Percentiles rank a stretch among this genome's conserved stretches.
Conservation (phyloP, 768 basidiomycete species). For the Lyophyllum semitale region DNA sequence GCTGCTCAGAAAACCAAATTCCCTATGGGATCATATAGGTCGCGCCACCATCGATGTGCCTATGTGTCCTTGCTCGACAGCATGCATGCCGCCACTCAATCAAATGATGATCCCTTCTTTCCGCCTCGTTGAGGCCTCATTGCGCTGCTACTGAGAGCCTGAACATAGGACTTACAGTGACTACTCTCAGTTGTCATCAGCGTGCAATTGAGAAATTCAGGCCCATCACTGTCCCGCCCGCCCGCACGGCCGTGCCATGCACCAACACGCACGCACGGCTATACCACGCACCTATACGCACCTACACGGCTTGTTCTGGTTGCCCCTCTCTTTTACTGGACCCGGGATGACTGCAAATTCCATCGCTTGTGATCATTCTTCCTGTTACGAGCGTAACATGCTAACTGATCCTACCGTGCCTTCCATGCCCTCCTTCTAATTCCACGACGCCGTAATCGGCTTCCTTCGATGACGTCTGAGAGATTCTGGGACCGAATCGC, state of each 20-base stretch:
- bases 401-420: not conserved
- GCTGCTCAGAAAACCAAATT: too few relatives aligned
- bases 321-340: not conserved
- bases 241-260: too few relatives aligned
- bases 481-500: constrained; percentile 8
- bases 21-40: too few relatives aligned
- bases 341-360: not conserved
- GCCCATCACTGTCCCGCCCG: too few relatives aligned
- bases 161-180: too few relatives aligned
- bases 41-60: too few relatives aligned
- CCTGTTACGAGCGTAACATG: not conserved
- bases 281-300: too few relatives aligned
- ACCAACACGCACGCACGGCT: too few relatives aligned
- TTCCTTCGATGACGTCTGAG: not conserved
- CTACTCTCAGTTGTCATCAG: too few relatives aligned
- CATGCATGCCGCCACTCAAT: constrained; percentile 1
- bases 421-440: not conserved
- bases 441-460: not conserved
- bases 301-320: too few relatives aligned
- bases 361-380: not conserved
- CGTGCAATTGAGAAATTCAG: too few relatives aligned
- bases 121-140: not conserved
- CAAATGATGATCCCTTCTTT: not conserved
- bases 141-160: not conserved
- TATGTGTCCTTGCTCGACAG: not conserved